Base-by-base conservation (phyloP, 306 rosid species). In the Medicago arabica region DNA sequence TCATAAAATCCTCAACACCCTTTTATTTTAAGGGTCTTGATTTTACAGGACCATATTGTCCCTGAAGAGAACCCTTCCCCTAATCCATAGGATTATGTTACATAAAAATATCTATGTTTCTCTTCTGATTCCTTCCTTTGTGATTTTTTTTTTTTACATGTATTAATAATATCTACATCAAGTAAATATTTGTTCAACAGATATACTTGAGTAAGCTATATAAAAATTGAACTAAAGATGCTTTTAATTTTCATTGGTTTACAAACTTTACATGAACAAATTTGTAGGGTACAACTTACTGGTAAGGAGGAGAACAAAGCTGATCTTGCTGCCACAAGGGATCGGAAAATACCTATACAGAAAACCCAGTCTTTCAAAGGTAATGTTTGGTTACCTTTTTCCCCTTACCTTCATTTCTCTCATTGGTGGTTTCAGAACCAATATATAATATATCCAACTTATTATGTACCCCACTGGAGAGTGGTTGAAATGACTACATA, bases 331-430 rank as follows among this genome's bases (percentile, higher is more conserved):
- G 78, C 85, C 54, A 44, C 70, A 60, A 69, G 57, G 64, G 88
- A 86, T 73, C 72, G 9, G 81, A 83, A 82, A 73, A 74, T 85
- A 77, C 50, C 78, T 46, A 61, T 75, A 1, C 92, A 78, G 60
- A 85, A 83, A 69, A 60, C 85, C 16, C 84, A 34, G 53, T 80
- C 96, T 73, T 82, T 83, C 79, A 86, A 87, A 92, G 99, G 98
- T 90, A 61, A 50, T 17, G 11, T 18, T 17, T 15, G 1, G 3
- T 14, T 21, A 23, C 2, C 28, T 23, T 1, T 62, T 64, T 4
- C n/a, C 60, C 13, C 17, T 15, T 23, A 58, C 46, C 49, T 64
- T 53, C 28, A 53, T 53, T 53, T 53, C 60, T 53, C 25, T 17
- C 5, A 43, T 43, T 10, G 9, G 9, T 40, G 8, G 46, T 40